Evolutionary conservation across 2,329 filamentous ascomycete species (phyloP).

Genomic region (Coniosporium tulheliwenetii): DNA sequence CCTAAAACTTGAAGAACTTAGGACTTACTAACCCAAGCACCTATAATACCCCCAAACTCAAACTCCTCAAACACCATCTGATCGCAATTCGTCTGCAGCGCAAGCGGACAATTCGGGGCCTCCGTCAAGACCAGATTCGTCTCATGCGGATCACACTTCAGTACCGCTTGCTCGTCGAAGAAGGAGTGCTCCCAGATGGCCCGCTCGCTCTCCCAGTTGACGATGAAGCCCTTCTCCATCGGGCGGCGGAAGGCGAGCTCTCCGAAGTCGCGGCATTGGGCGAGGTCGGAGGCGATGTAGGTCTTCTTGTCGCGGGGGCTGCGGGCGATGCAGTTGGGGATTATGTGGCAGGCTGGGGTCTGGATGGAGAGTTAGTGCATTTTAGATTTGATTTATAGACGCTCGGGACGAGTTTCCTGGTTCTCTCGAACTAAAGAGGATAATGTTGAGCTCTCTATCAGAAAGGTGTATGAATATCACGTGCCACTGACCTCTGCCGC

Average conservation of each 20-base stretch:
- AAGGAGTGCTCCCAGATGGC: slow-evolving; percentile 91
- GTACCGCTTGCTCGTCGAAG: slow-evolving; percentile 50
- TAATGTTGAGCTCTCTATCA: too few species aligned
- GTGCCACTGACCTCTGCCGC: background rate
- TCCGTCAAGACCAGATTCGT: slow-evolving; percentile 79
- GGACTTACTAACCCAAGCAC: slow-evolving; percentile 44
- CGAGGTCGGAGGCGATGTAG: slow-evolving; percentile 67
- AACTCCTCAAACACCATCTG: slow-evolving; percentile 98
- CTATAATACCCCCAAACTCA: slow-evolving; percentile 76
- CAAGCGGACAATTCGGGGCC: slow-evolving; percentile 66
- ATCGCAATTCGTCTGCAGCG: slow-evolving; percentile 77
- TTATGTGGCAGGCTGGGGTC: slow-evolving; percentile 41
- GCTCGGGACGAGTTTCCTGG: too few species aligned
- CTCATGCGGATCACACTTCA: slow-evolving; percentile 59
- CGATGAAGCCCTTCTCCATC: slow-evolving; percentile 85
- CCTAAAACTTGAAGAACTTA: background rate
- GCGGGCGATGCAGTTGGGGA: slow-evolving; percentile 82
- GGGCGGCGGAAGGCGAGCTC: slow-evolving; percentile 77
- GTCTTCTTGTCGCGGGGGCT: slow-evolving; percentile 51
- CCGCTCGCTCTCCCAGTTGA: slow-evolving; percentile 93
- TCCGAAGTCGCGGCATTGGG: slow-evolving; percentile 72
- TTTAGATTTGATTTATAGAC: too few species aligned
- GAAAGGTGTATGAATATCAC: too few species aligned
- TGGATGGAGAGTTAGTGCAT: slow-evolving; percentile 8
- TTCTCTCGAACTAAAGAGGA: too few species aligned